phyloP scores from a whole-genome alignment of 345 rosid species.

The Pistacia integerrima region DNA sequence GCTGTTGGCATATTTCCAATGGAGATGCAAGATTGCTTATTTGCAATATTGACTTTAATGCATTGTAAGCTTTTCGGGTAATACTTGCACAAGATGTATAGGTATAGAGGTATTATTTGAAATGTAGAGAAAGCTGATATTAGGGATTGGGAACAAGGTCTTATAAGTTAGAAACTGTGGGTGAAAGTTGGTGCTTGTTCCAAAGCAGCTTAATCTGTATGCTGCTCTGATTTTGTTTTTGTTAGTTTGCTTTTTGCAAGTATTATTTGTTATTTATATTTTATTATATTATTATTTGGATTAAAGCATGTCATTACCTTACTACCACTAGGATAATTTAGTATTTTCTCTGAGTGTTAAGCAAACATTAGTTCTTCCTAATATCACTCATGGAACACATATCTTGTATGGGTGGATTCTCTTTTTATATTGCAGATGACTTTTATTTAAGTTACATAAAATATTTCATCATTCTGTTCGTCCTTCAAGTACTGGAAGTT shows the following conservation, averaged over 20 bases:
- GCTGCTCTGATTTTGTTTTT: not conserved
- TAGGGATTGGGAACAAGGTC: not conserved
- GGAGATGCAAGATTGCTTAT: not conserved
- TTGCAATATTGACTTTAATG: not conserved
- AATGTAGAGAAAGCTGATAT: not conserved
- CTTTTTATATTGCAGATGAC: not conserved
- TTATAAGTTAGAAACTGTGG: not conserved
- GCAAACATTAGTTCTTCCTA: no score
- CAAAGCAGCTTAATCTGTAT: not conserved
- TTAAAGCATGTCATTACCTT: no score
- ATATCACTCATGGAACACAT: no score
- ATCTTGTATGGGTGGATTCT: not conserved
- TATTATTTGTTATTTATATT: no score
- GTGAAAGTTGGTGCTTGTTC: not conserved
- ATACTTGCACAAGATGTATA: not conserved
- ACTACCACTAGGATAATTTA: no score
- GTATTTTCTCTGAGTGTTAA: no score
- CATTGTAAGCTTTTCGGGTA: not conserved
- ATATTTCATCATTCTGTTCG: not conserved
- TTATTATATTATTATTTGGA: no score
- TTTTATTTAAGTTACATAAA: not conserved
- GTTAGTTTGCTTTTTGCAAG: not conserved
- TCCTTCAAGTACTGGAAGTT: not conserved
- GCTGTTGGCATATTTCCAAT: not conserved
- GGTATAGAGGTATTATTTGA: no score